These are phyloP conservation scores for Emmonsia crescens DNA, from an alignment of 2,329 filamentous ascomycete genomes.

Conservation along the genomic window DNA sequence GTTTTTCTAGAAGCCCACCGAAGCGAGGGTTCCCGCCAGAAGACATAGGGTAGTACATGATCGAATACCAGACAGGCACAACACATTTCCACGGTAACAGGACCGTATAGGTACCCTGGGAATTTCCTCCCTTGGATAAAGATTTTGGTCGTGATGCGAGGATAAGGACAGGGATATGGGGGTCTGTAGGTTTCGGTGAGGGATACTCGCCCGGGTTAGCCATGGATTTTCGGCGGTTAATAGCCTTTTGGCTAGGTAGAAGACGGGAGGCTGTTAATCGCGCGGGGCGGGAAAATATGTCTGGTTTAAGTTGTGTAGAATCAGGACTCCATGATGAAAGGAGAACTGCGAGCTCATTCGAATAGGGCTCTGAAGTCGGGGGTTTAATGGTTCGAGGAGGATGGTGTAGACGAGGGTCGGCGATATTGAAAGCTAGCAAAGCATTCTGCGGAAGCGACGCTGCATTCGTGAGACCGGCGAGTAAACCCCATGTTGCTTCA, in stretches of 20 bases:
- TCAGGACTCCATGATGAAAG: constrained; percentile 61
- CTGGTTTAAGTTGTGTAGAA: constrained; percentile 30
- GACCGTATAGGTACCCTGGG: constrained; percentile 67
- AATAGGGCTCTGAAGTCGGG: constrained; percentile 25
- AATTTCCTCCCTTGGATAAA: constrained; percentile 32
- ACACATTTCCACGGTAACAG: constrained; percentile 88
- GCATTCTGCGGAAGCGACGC: constrained; percentile 58
- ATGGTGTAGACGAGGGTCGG: constrained; percentile 70
- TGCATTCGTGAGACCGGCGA: constrained; percentile 51
- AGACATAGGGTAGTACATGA: constrained; percentile 72
- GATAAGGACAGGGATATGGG: constrained; percentile 65
- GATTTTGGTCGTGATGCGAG: constrained; percentile 45
- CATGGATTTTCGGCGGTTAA: constrained; percentile 64
- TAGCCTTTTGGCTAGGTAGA: constrained; percentile 63
- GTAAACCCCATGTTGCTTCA: constrained; percentile 31
- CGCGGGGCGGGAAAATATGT: constrained; percentile 57
- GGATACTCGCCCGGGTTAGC: constrained; percentile 54
- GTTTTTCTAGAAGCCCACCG: constrained; percentile 67
- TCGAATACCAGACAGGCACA: constrained; percentile 68
- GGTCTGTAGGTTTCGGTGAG: constrained; percentile 49
- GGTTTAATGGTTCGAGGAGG: constrained; percentile 52
- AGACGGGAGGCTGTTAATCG: constrained; percentile 56
- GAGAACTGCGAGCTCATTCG: constrained; percentile 43
- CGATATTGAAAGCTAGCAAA: constrained; percentile 59
- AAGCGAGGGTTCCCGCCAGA: constrained; percentile 72